Percentiles rank a stretch among this genome's conserved stretches.
These are phyloP conservation scores for Flammula alnicola DNA, from an alignment of 1,284 basidiomycete species.

Conservation along the genomic window DNA sequence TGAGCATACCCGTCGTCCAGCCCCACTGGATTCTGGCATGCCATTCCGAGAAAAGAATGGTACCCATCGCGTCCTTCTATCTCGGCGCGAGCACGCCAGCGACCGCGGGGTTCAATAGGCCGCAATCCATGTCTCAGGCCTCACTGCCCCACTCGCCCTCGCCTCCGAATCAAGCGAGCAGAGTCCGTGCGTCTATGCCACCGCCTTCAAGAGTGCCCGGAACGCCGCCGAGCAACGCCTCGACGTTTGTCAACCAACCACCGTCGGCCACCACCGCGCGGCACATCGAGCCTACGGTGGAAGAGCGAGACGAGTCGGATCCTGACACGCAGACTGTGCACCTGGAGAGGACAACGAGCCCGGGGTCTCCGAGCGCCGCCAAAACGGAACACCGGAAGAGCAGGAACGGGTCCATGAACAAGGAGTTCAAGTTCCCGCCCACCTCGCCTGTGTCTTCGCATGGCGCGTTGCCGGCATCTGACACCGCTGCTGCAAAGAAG, in stretches of 20 bases:
- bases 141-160: constrained; percentile 48
- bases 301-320: constrained; percentile 46
- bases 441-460: constrained; percentile 37
- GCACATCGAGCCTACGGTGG: constrained; percentile 53
- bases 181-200: constrained; percentile 63
- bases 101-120: constrained; percentile 52
- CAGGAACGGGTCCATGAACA: constrained; percentile 72
- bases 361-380: constrained; percentile 22
- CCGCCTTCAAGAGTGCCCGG: constrained; percentile 45
- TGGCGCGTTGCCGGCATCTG: constrained; percentile 14
- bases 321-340: constrained; percentile 33
- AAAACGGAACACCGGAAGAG: constrained; percentile 46
- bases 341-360: constrained; percentile 21
- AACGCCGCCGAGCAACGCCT: constrained; percentile 39
- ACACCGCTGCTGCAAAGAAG: constrained; percentile 21
- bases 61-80: constrained; percentile 83
- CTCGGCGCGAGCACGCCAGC: constrained; percentile 66
- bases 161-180: constrained; percentile 25
- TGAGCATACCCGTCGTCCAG: constrained; percentile 90
- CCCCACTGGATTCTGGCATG: constrained; percentile 92
- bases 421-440: constrained; percentile 74
- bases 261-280: constrained; percentile 24
- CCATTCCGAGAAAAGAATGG: constrained; percentile 81
- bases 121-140: constrained; percentile 80
- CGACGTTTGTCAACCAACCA: constrained; percentile 47